Percentiles rank a stretch among this genome's conserved stretches.
These are phyloP conservation scores for Populus euphratica DNA, from an alignment of 345 rosid species.

Conservation along the genomic window DNA sequence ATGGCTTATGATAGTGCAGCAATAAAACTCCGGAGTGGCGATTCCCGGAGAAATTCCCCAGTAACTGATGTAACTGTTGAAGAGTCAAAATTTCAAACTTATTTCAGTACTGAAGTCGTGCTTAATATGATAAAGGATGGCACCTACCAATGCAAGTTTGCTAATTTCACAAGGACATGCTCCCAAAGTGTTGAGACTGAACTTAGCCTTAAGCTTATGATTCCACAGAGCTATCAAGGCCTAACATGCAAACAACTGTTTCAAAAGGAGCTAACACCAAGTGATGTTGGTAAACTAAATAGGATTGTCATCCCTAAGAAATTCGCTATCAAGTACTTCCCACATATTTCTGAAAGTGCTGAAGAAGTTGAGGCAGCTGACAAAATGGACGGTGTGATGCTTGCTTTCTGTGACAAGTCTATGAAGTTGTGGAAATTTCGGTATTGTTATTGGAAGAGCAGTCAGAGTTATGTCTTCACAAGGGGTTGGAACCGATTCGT, in stretches of 20 bases:
- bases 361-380: slow-evolving; percentile 8
- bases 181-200: slow-evolving; percentile 17
- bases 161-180: slow-evolving; percentile 27
- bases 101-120: slow-evolving; percentile 35
- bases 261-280: slow-evolving; percentile 72
- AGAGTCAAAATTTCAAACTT: slow-evolving; percentile 48
- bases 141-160: slow-evolving; percentile 52
- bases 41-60: slow-evolving; percentile 40
- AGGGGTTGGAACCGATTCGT: slow-evolving; percentile 82
- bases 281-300: slow-evolving; percentile 85
- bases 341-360: slow-evolving; percentile 25
- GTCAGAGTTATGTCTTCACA: slow-evolving; percentile 83
- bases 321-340: slow-evolving; percentile 55
- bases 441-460: slow-evolving; percentile 87
- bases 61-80: slow-evolving; percentile 24
- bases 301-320: slow-evolving; percentile 83
- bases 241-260: slow-evolving; percentile 44
- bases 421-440: slow-evolving; percentile 79
- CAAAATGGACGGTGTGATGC: slow-evolving; percentile 33
- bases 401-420: slow-evolving; percentile 52
- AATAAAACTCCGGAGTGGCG: slow-evolving; percentile 45
- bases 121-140: slow-evolving; percentile 62
- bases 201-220: slow-evolving; percentile 7
- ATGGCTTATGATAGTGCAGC: slow-evolving; percentile 69
- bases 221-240: slow-evolving; percentile 21